phyloP scores from a whole-genome alignment of 2,329 filamentous ascomycete species.

The Trichoderma brevicompactum region DNA sequence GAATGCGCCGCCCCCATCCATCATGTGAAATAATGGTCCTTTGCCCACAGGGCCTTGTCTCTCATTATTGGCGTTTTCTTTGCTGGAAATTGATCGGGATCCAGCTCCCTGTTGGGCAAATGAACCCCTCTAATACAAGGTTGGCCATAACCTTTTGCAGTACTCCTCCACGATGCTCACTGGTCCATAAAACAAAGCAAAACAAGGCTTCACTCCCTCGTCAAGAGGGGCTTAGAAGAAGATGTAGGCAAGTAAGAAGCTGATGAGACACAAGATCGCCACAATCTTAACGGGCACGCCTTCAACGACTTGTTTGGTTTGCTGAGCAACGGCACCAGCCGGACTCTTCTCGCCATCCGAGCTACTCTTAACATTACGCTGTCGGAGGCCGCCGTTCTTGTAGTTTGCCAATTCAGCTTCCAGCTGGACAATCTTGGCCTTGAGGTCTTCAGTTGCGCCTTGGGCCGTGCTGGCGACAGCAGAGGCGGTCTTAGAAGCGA shows the following conservation, averaged over 20 bases:
- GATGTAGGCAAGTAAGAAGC: conserved; percentile 93
- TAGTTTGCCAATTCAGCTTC: conserved; percentile 73
- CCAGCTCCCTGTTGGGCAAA: conserved; percentile 20
- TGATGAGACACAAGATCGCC: conserved; percentile 80
- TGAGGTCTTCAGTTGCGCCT: conserved; percentile 62
- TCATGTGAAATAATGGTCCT: conserved; percentile 22
- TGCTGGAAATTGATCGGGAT: not conserved
- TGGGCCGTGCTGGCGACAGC: conserved; percentile 52
- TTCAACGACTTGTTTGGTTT: conserved; percentile 61
- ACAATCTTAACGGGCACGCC: conserved; percentile 88
- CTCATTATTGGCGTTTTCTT: not conserved
- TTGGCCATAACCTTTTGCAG: not conserved
- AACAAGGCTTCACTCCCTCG: not conserved
- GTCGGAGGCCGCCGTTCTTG: conserved; percentile 74
- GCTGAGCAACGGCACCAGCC: conserved; percentile 55
- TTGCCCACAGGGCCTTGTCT: not conserved
- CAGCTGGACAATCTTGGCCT: conserved; percentile 74
- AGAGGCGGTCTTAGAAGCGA: conserved; percentile 48
- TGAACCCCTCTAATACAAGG: conserved; percentile 23
- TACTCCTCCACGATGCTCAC: not conserved
- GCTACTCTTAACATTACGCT: conserved; percentile 69
- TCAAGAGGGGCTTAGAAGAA: conserved; percentile 71
- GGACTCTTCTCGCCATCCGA: conserved; percentile 55
- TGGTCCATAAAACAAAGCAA: not conserved
- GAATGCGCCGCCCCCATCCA: conserved; percentile 26